Evolutionary conservation across 2,329 filamentous ascomycete species (phyloP).

Genomic region (Cyphellophora europaea): DNA sequence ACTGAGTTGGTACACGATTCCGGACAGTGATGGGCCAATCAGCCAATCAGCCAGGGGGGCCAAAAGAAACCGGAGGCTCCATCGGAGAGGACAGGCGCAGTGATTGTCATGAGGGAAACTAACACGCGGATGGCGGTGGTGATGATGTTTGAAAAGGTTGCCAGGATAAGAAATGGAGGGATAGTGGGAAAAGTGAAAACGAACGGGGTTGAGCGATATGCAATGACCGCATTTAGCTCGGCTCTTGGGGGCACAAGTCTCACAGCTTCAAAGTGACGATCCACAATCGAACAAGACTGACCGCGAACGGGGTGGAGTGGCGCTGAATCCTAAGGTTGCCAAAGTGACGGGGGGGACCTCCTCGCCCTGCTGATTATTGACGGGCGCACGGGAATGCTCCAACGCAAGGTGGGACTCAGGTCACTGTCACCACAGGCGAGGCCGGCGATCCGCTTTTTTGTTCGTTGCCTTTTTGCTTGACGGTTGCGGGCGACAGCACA

Average conservation of each 20-base stretch:
- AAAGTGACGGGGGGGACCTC: too few relatives aligned
- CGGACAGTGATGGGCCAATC: conserved; percentile 5
- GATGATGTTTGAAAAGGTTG: conserved; percentile 16
- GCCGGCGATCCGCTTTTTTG: too few relatives aligned
- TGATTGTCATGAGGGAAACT: conserved; percentile 17
- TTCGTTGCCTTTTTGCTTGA: too few relatives aligned
- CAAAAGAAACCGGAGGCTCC: conserved; percentile 10
- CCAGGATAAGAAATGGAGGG: conserved; percentile 15
- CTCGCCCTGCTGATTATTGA: too few relatives aligned
- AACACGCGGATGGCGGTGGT: conserved; percentile 17
- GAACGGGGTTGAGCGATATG: conserved; percentile 7
- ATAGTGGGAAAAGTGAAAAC: conserved; percentile 1
- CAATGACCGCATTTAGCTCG: conserved; percentile 13
- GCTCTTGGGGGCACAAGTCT: conserved; percentile 2
- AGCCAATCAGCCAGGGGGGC: conserved; percentile 10
- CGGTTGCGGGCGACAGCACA: too few relatives aligned
- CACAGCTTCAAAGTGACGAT: too few relatives aligned
- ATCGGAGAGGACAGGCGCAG: conserved; percentile 13
- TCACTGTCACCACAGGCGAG: too few relatives aligned
- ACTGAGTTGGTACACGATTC: conserved; percentile 5
- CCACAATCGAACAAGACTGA: too few relatives aligned
- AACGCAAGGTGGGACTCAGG: too few relatives aligned
- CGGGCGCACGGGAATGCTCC: too few relatives aligned
- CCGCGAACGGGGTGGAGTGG: too few relatives aligned
- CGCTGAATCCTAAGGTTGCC: too few relatives aligned